Conservation (phyloP, 495 filamentous ascomycete genomes). For the Glarea lozoyensis region DNA sequence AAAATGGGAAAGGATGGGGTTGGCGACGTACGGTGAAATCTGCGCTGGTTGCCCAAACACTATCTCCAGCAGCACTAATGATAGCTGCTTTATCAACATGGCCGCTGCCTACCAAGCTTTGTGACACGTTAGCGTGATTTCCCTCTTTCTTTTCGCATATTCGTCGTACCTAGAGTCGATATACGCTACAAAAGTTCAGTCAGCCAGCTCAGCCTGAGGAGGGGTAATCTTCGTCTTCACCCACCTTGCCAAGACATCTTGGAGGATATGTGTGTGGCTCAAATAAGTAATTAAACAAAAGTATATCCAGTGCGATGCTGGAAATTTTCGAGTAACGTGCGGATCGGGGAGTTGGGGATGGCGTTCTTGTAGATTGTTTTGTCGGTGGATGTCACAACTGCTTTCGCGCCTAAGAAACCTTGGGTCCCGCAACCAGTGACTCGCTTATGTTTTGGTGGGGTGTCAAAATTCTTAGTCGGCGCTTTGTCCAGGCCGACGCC, state of each 20-base stretch:
- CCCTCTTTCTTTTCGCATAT: background rate
- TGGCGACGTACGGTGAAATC: constrained; percentile 58
- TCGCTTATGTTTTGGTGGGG: constrained; percentile 2
- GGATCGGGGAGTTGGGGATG: constrained; percentile 1
- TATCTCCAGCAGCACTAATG: constrained; percentile 71
- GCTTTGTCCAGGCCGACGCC: too few species aligned
- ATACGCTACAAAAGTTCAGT: constrained; percentile 40
- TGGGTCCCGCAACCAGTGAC: background rate
- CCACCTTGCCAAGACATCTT: constrained; percentile 51
- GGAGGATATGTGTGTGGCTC: constrained; percentile 1
- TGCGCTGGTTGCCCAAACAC: constrained; percentile 66
- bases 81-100: constrained; percentile 86
- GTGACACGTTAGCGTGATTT: constrained; percentile 4
- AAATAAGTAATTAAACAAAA: background rate
- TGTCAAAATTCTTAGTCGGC: background rate
- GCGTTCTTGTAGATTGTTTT: constrained; percentile 1
- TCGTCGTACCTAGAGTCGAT: constrained; percentile 53
- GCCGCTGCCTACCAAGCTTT: constrained; percentile 71
- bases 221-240: constrained; percentile 19
- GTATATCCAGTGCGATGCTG: background rate
- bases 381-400: background rate
- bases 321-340: background rate
- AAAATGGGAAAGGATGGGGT: constrained; percentile 8
- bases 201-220: constrained; percentile 14
- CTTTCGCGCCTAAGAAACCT: constrained; percentile 3